Percentiles rank a stretch among this genome's conserved stretches.
phyloP scores from a whole-genome alignment of 306 rosid genomes.

The Begonia masoniana region DNA sequence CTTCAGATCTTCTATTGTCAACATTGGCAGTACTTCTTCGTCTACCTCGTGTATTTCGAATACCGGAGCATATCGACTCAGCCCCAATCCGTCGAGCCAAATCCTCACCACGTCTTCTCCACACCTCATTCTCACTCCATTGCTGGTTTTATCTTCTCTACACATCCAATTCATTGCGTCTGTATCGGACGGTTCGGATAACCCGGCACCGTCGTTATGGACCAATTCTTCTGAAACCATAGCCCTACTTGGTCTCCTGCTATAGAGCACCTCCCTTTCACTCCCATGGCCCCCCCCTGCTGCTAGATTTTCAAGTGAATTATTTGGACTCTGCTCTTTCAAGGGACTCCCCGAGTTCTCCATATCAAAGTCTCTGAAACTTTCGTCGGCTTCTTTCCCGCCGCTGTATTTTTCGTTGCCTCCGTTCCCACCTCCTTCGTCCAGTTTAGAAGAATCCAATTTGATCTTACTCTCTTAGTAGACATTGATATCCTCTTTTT shows the following conservation, averaged over 20 bases:
- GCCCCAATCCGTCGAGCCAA: slow-evolving; percentile 88
- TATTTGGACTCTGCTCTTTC: slow-evolving; percentile 23
- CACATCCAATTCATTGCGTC: background rate
- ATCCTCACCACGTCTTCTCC: slow-evolving; percentile 78
- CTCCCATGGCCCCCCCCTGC: slow-evolving; percentile 21
- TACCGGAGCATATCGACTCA: slow-evolving; percentile 82
- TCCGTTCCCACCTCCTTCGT: slow-evolving; percentile 14
- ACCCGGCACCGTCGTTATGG: too few species aligned
- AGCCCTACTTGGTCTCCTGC: slow-evolving; percentile 10
- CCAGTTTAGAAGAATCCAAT: slow-evolving; percentile 19
- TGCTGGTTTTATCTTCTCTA: slow-evolving; percentile 23
- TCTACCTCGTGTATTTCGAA: slow-evolving; percentile 94
- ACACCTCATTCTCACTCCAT: slow-evolving; percentile 11
- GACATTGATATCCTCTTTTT: slow-evolving; percentile 40
- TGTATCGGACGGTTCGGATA: too few species aligned
- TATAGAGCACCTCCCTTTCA: too few species aligned
- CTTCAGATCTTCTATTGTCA: slow-evolving; percentile 78
- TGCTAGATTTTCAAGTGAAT: slow-evolving; percentile 26
- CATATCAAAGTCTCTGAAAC: slow-evolving; percentile 27
- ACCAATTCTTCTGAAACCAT: slow-evolving; percentile 16
- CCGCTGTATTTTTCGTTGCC: background rate
- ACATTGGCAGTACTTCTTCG: slow-evolving; percentile 84
- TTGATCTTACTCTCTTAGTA: slow-evolving; percentile 39
- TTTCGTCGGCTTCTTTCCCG: slow-evolving; percentile 23
- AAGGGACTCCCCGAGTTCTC: slow-evolving; percentile 22